A percentile compares a stretch with the other conserved stretches of the same genome.
phyloP scores from a whole-genome alignment of 2,329 filamentous ascomycete genomes.

The Chrysoporthe cubensis region DNA sequence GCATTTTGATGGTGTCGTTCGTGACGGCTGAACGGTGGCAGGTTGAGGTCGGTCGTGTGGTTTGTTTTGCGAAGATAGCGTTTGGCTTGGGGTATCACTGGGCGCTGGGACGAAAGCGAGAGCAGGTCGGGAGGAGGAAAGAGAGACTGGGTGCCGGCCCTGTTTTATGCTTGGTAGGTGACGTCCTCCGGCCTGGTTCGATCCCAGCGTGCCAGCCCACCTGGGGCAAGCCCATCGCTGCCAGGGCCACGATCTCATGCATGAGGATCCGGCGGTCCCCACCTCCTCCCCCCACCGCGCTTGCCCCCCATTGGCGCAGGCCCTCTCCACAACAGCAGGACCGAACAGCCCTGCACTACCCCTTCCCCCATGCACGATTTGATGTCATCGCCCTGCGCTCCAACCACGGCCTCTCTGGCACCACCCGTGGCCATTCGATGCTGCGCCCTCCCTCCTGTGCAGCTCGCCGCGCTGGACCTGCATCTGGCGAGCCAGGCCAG shows the following conservation, averaged over 20 bases:
- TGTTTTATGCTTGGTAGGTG: too few relatives aligned
- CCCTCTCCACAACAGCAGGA: not conserved
- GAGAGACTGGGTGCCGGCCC: not conserved
- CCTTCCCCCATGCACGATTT: constrained; percentile 1
- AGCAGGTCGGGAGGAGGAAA: not conserved
- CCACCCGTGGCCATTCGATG: constrained; percentile 1
- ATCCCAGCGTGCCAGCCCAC: too few relatives aligned
- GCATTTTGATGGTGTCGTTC: constrained; percentile 34
- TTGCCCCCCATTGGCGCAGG: not conserved
- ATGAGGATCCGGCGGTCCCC: too few relatives aligned
- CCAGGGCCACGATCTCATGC: too few relatives aligned
- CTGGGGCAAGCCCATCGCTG: too few relatives aligned
- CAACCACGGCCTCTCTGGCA: constrained; percentile 4
- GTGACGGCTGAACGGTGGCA: not conserved
- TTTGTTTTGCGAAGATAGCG: not conserved
- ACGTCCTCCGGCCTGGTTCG: too few relatives aligned
- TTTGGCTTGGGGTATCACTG: not conserved
- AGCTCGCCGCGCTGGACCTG: not conserved
- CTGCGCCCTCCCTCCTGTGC: not conserved
- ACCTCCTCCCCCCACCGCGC: not conserved
- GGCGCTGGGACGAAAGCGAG: not conserved
- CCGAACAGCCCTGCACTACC: not conserved
- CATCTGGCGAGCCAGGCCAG: too few relatives aligned
- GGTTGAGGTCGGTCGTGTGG: not conserved
- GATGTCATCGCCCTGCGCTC: constrained; percentile 1